Percentiles rank a stretch among this genome's conserved stretches.
Evolutionary conservation across 2,329 filamentous ascomycete species (phyloP).

Genomic region (Colletotrichum lindemuthianum): DNA sequence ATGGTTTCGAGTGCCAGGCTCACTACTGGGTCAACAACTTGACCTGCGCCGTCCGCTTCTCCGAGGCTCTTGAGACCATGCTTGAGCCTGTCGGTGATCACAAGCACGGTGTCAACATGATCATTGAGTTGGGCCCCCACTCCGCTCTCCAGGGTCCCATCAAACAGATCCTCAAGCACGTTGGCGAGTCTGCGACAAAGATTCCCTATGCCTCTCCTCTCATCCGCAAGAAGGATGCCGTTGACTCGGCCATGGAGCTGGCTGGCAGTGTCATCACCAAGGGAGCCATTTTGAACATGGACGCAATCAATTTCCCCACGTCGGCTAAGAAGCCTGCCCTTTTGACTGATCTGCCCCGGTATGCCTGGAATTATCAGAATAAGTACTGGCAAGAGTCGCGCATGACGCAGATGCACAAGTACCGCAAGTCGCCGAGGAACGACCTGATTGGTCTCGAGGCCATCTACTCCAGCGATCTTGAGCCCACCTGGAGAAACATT

Average conservation of each 20-base stretch:
- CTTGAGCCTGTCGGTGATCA: slow-evolving; percentile 44
- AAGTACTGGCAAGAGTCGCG: slow-evolving; percentile 61
- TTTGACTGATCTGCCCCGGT: slow-evolving; percentile 55
- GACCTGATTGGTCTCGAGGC: slow-evolving; percentile 59
- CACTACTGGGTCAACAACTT: slow-evolving; percentile 59
- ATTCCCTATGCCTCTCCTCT: slow-evolving; percentile 58
- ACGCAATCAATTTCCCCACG: slow-evolving; percentile 57
- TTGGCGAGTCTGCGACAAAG: slow-evolving; percentile 51
- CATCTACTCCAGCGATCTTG: slow-evolving; percentile 54
- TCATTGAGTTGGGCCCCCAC: slow-evolving; percentile 62
- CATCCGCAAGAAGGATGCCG: slow-evolving; percentile 61
- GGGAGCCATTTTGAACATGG: slow-evolving; percentile 55
- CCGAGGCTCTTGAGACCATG: slow-evolving; percentile 53
- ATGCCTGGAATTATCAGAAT: slow-evolving; percentile 58
- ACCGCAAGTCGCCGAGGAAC: slow-evolving; percentile 51
- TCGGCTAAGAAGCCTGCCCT: slow-evolving; percentile 42
- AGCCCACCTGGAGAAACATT: slow-evolving; percentile 61
- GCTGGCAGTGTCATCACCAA: slow-evolving; percentile 57
- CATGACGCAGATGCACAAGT: slow-evolving; percentile 52
- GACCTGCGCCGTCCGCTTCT: slow-evolving; percentile 54
- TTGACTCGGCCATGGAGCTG: slow-evolving; percentile 55
- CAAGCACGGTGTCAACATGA: slow-evolving; percentile 52
- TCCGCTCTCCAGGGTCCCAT: slow-evolving; percentile 60
- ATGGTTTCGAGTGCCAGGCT: slow-evolving; percentile 43
- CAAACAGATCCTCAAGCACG: slow-evolving; percentile 59